Evolutionary conservation across 2,329 filamentous ascomycete genomes (phyloP), one percentile per base, ranked within the genome.

Genomic region (Aspergillus felis): DNA sequence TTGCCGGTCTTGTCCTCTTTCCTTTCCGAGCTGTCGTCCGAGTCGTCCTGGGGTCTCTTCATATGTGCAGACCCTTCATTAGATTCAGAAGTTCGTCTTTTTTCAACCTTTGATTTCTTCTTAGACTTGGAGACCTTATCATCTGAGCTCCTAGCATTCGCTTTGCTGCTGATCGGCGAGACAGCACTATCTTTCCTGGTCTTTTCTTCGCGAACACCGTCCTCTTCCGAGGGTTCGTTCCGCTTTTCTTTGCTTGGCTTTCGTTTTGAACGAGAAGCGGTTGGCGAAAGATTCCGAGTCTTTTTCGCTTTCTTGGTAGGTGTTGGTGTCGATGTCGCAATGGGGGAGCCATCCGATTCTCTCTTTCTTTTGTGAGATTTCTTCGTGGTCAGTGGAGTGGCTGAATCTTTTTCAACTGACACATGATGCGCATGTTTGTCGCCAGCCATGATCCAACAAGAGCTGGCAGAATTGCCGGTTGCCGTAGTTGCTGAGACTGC

Each of bases 401-500:
- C 50, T 54, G 61, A 28, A 3, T 56, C 59, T 27, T 60, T 67
- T 42, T 63, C 63, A 2, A 77, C 74, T 53, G 79, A 78, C 46
- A 77, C 76, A 63, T 81, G 79, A 53, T 78, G 75, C 29, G 75
- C 71, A 61, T 81, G 79, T 38, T 81, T 74, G 50, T 75, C 73
- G 54, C 72, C 75, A 57, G 78, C 72, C 79, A 83, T 82, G 57
- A 54, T 70, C 47, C 47, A 50, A 28, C 5, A 54, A 55, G 48
- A 62, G 63, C 68, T 64, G 64, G 63, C 61, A 68, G 57, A 66
- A 65, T 35, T 22, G 41, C 44, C 25, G 44, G 22, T 24, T 7
- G 22, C 22, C 7, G 44, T 47, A 24, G 22, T 12, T 7, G 22
- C 4, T 14, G 24, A 47, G 44, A 10, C 24, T 4, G 12, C 27